Evolutionary conservation across 2,329 filamentous ascomycete genomes (phyloP).

Genomic region (Calonectria hawksworthii): DNA sequence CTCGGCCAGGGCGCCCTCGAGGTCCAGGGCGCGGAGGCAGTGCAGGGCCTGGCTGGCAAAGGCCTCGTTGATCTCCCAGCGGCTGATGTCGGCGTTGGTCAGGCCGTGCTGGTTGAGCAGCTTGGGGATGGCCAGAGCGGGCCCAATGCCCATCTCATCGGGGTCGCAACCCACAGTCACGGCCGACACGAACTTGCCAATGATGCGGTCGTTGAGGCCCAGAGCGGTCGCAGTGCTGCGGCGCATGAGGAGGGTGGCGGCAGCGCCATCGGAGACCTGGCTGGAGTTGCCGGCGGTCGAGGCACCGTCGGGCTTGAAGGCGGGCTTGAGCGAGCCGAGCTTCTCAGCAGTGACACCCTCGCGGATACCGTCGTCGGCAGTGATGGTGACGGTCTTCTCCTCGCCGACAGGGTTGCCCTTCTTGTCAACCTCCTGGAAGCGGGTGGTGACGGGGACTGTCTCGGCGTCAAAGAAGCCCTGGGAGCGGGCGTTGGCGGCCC

Average conservation of each 20-base stretch:
- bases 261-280: conserved; percentile 91
- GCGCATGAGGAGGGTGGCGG: conserved; percentile 86
- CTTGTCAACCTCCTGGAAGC: conserved; percentile 75
- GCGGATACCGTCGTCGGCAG: conserved; percentile 86
- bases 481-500: conserved; percentile 78
- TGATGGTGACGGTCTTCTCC: conserved; percentile 75
- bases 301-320: conserved; percentile 80
- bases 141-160: conserved; percentile 95
- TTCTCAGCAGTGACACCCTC: conserved; percentile 76
- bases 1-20: conserved; percentile 73
- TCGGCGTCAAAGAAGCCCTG: conserved; percentile 81
- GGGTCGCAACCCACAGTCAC: conserved; percentile 83
- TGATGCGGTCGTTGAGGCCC: conserved; percentile 77
- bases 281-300: conserved; percentile 89
- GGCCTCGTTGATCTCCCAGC: conserved; percentile 96
- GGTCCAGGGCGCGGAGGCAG: conserved; percentile 78
- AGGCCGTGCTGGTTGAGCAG: conserved; percentile 80
- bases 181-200: conserved; percentile 86
- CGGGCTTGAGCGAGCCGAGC: conserved; percentile 85
- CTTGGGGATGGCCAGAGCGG: conserved; percentile 87
- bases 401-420: conserved; percentile 68
- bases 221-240: conserved; percentile 82
- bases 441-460: conserved; percentile 84
- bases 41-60: conserved; percentile 78
- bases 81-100: conserved; percentile 75